Percentiles rank a stretch among this genome's conserved stretches.
phyloP scores from a whole-genome alignment of 1,284 basidiomycete species.

The Rhodofomes roseus region DNA sequence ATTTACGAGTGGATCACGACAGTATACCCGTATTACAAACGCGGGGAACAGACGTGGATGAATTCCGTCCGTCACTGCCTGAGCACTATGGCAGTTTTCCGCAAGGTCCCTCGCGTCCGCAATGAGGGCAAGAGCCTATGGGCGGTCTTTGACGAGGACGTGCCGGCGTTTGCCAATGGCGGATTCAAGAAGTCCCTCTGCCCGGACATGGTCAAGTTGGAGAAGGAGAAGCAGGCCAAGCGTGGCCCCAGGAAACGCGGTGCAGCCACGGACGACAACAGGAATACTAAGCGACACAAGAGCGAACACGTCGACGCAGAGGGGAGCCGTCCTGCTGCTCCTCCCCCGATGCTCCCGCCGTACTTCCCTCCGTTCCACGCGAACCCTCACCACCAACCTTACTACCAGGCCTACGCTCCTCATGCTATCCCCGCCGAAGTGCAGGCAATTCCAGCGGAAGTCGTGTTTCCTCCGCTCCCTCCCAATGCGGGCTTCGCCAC shows the following conservation, averaged over 20 bases:
- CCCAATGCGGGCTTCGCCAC: conserved; percentile 44
- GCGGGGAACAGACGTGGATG: conserved; percentile 94
- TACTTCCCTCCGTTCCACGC: conserved; percentile 52
- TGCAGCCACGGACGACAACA: conserved; percentile 17
- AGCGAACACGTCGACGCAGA: conserved; percentile 27
- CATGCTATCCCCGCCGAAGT: conserved; percentile 52
- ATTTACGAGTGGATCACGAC: conserved; percentile 96
- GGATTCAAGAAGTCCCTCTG: conserved; percentile 70
- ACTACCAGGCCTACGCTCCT: conserved; percentile 52
- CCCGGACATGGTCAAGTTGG: conserved; percentile 48
- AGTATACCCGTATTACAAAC: conserved; percentile 91
- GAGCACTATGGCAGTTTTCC: conserved; percentile 77
- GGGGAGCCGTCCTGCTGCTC: conserved; percentile 7
- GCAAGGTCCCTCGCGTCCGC: conserved; percentile 64
- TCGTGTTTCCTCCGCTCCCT: conserved; percentile 68
- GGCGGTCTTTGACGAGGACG: conserved; percentile 72
- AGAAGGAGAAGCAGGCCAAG: conserved; percentile 30
- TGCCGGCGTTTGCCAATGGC: conserved; percentile 67
- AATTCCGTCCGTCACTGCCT: conserved; percentile 87
- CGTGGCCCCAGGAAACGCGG: conserved; percentile 19
- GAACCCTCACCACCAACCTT: conserved; percentile 66
- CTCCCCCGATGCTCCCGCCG: conserved; percentile 39
- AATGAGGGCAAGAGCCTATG: conserved; percentile 69
- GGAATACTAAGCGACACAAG: conserved; percentile 49
- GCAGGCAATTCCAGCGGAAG: conserved; percentile 54